A percentile compares a stretch with the other conserved stretches of the same genome.
phyloP scores from a whole-genome alignment of 2,329 filamentous ascomycete genomes.

The Diaporthe helianthi region DNA sequence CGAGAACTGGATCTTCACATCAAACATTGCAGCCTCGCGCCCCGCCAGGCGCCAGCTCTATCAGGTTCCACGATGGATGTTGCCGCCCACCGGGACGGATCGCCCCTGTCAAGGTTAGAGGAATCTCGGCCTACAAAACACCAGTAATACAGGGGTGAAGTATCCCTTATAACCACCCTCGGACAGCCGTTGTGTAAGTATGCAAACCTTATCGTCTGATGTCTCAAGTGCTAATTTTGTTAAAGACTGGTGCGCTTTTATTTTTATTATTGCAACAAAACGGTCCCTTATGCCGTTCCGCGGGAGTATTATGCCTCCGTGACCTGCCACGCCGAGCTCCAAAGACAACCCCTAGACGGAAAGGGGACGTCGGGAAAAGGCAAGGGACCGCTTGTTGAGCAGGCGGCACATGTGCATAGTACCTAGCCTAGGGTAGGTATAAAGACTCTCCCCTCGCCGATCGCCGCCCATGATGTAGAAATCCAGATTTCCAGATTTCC shows the following conservation, averaged over 20 bases:
- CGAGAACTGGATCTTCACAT: slow-evolving; percentile 8
- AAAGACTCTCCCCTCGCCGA: background rate
- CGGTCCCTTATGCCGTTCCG: background rate
- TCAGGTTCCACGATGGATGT: background rate
- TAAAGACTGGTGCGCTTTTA: background rate
- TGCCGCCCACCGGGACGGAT: background rate
- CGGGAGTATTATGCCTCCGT: background rate
- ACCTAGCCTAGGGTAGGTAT: too few species aligned
- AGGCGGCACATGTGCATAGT: too few species aligned
- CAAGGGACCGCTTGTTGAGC: background rate
- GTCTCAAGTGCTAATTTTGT: background rate
- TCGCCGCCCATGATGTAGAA: background rate
- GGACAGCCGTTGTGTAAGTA: slow-evolving; percentile 4
- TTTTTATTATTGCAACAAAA: slow-evolving; percentile 1
- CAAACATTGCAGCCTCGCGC: slow-evolving; percentile 1
- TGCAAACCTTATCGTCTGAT: slow-evolving; percentile 14
- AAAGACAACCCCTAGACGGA: slow-evolving; percentile 1
- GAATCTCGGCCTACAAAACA: slow-evolving; percentile 15
- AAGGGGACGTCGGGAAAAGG: slow-evolving; percentile 6
- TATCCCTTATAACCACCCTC: background rate
- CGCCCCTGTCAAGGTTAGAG: background rate
- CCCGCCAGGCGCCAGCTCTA: background rate
- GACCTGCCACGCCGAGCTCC: background rate
- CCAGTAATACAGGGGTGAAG: slow-evolving; percentile 8
- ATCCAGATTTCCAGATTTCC: background rate